A percentile compares a stretch with the other conserved stretches of the same genome.
Evolutionary conservation across 2,329 filamentous ascomycete species (phyloP).

Genomic region (Huntiella decipiens): DNA sequence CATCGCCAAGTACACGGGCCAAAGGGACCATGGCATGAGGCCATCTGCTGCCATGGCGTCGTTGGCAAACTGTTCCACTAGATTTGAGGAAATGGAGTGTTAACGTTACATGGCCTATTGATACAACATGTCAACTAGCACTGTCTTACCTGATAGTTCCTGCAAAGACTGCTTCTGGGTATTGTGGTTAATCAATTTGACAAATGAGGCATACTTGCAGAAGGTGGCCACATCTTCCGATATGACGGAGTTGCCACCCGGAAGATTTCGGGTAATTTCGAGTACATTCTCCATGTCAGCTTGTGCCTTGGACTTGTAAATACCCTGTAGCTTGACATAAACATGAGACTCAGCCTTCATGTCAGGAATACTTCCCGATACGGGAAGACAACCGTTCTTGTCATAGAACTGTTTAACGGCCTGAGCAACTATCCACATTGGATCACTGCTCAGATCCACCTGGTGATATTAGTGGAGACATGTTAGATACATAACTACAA

Average conservation of each 20-base stretch:
- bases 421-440: constrained; percentile 75
- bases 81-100: not conserved
- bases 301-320: constrained; percentile 80
- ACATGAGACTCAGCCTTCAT: constrained; percentile 91
- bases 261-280: constrained; percentile 34
- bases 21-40: constrained; percentile 37
- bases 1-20: constrained; percentile 52
- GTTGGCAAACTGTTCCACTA: constrained; percentile 35
- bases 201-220: constrained; percentile 86
- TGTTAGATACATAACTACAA: not conserved
- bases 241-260: constrained; percentile 35
- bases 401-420: constrained; percentile 62
- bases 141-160: constrained; percentile 5
- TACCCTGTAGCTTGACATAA: constrained; percentile 76
- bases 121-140: not conserved
- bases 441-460: not conserved
- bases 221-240: constrained; percentile 69
- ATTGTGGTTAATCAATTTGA: constrained; percentile 58
- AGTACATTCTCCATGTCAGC: constrained; percentile 61
- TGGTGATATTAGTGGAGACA: not conserved
- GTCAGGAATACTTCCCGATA: constrained; percentile 77
- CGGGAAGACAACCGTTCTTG: constrained; percentile 53
- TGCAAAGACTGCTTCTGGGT: not conserved
- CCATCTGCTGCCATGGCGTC: constrained; percentile 32
- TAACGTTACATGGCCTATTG: too few relatives aligned